Conservation (phyloP, 2,329 filamentous ascomycete species). For the Lasiodiplodia gonubiensis region DNA sequence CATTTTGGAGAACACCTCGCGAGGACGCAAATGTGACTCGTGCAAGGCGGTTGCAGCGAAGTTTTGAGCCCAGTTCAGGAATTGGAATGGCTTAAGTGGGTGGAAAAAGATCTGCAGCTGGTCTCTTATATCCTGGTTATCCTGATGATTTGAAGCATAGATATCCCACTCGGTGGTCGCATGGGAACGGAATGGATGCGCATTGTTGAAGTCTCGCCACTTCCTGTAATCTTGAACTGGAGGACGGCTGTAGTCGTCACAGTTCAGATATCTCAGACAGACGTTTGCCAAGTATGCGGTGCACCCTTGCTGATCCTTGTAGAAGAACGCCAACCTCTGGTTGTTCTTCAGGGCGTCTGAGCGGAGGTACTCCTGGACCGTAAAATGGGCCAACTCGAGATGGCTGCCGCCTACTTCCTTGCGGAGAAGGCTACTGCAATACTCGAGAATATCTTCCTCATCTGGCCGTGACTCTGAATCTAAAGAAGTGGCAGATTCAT, state of each 20-base stretch:
- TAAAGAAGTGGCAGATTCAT: not conserved
- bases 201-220: not conserved
- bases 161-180: not conserved
- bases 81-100: not conserved
- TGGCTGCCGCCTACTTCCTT: not conserved
- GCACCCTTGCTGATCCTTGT: too few relatives aligned
- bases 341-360: not conserved
- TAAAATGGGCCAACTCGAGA: conserved; percentile 4
- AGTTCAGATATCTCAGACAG: not conserved
- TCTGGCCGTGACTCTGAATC: not conserved
- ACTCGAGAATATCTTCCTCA: not conserved
- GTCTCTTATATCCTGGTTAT: not conserved
- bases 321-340: not conserved
- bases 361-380: not conserved
- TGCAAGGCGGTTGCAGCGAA: not conserved
- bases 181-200: not conserved
- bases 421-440: conserved; percentile 6
- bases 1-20: not conserved
- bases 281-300: not conserved
- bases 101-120: not conserved
- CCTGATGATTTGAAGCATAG: not conserved
- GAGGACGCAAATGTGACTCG: too few relatives aligned
- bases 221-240: not conserved
- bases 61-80: conserved; percentile 1
- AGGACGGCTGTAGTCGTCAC: not conserved